Evolutionary conservation across 2,329 filamentous ascomycete genomes (phyloP), one percentile per base, ranked within the genome.

Genomic region (Colletotrichum musicola): DNA sequence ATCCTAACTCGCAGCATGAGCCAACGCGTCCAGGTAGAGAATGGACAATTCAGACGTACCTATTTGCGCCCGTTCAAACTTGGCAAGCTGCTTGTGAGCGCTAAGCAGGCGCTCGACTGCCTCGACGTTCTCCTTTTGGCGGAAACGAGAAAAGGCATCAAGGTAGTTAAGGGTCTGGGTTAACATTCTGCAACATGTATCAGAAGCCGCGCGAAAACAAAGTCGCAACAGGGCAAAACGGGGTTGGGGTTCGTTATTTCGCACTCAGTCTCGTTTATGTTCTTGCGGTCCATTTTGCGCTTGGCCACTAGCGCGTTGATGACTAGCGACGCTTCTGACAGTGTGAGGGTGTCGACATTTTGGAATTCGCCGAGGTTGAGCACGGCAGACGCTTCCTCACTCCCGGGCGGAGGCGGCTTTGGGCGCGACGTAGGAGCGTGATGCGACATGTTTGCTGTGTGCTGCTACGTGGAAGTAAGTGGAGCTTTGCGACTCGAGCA

Each of bases 291-390:
- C 74, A 92, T 90, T 73, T 90, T 89, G 72, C 94, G 89, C 82
- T 95, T 93, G 71, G 92, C 87, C 72, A 96, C 89, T 57, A 98
- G 91, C 71, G 94, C 94, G 77, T 95, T 95, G 75, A 99, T 93
- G 77, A 99, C 92, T 58, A 97, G 89, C 74, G 94, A 89, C 2
- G 96, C 95, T 82, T 98, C 96, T 40, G 94, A 97, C 61, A 98
- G 88, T 53, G 95, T 97, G 71, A 99, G 86, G 6, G 95, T 95
- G 78, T 96, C 94, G 73, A 97, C 94, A 76, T 95, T 87, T 75
- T 97, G 90, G 82, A 98, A 98, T 78, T 98, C 95, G 82, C 96
- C 96, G 12, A 99, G 92, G 79, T 92, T 93, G 72, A 98, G 89
- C 63, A 90, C 89, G 7, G 89, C 85, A 57, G 92, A 90, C 25